A percentile compares a stretch with the other conserved stretches of the same genome.
Evolutionary conservation across 2,329 filamentous ascomycete genomes (phyloP).

Genomic region (Cryphonectria nitschkei): DNA sequence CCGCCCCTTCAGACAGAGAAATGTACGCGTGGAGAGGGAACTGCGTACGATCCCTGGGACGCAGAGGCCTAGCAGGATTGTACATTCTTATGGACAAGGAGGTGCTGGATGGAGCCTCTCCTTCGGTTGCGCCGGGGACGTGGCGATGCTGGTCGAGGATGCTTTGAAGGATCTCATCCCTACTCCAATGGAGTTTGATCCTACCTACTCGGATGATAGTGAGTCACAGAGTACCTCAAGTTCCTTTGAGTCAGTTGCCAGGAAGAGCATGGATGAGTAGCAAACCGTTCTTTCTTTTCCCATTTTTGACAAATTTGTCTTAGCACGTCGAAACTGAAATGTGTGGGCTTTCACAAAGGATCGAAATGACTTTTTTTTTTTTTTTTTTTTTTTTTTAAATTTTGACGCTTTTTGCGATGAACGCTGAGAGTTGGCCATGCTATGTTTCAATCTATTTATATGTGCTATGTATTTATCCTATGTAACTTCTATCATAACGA

Average conservation of each 20-base stretch:
- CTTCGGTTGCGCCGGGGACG: constrained; percentile 45
- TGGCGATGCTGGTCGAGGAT: constrained; percentile 41
- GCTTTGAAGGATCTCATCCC: constrained; percentile 33
- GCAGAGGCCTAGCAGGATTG: constrained; percentile 39
- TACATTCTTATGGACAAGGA: constrained; percentile 50
- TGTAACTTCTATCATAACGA: too few species aligned
- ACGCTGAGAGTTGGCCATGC: not conserved
- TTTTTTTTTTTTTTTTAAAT: too few species aligned
- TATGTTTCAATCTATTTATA: not conserved
- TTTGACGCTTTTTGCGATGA: not conserved
- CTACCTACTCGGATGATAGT: constrained; percentile 22
- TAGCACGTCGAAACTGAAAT: not conserved
- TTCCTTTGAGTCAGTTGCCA: constrained; percentile 18
- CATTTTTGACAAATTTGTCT: not conserved
- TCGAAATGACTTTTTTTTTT: not conserved
- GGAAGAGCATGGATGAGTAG: constrained; percentile 14
- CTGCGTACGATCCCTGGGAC: constrained; percentile 33
- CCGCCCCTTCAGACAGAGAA: constrained; percentile 44
- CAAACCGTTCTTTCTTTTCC: not conserved
- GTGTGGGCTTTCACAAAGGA: not conserved
- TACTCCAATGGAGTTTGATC: constrained; percentile 30
- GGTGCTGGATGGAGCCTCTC: constrained; percentile 48
- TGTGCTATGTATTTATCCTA: not conserved
- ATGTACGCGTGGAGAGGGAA: constrained; percentile 50
- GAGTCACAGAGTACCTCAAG: constrained; percentile 21